These are phyloP conservation scores for Tulasnella sp. DNA, from an alignment of 768 basidiomycete species.

Conservation along the genomic window DNA sequence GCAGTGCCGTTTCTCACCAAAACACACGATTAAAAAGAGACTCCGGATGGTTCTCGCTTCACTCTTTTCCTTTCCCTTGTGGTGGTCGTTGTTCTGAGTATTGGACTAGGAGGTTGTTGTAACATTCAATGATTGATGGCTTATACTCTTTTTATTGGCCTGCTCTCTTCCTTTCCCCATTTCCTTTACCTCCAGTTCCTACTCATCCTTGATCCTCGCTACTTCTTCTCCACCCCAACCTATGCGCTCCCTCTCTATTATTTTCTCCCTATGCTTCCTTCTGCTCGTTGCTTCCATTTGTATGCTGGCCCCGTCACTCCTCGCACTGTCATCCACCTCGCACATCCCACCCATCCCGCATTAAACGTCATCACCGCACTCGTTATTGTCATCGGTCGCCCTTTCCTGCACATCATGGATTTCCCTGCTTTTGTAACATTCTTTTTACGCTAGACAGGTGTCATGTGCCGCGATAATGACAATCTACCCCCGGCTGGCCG, in stretches of 20 bases:
- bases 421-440: no score
- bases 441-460: no score
- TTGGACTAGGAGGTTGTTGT: neutral
- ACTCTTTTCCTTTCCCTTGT: neutral
- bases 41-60: neutral
- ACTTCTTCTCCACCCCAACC: neutral
- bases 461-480: no score
- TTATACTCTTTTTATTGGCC: neutral
- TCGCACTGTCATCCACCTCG: no score
- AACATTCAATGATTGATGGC: neutral
- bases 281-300: neutral
- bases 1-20: neutral
- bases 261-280: neutral
- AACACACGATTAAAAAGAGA: neutral
- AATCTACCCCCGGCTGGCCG: no score
- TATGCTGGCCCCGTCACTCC: no score
- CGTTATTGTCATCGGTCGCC: no score
- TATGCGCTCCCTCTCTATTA: neutral
- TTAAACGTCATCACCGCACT: no score
- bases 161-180: neutral
- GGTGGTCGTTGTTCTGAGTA: constrained; percentile 2
- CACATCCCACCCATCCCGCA: no score
- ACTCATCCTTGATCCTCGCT: neutral
- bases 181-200: neutral
- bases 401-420: no score